Evolutionary conservation across 768 basidiomycete species (phyloP).

Genomic region (Podaxis sp.): DNA sequence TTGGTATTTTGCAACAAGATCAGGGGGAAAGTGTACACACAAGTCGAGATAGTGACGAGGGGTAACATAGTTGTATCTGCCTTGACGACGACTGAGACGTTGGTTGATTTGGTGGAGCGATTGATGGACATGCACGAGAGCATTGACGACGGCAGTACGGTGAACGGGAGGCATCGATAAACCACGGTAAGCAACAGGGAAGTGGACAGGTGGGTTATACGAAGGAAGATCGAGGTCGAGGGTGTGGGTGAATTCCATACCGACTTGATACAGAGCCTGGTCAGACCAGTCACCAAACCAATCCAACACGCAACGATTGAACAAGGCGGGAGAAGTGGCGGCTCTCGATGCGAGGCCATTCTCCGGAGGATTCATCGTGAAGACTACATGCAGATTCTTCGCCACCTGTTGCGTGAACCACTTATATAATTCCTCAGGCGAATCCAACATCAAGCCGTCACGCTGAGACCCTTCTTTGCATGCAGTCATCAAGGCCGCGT

Average conservation of each 20-base stretch:
- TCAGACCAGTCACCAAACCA: slow-evolving; percentile 99
- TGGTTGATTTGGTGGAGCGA: slow-evolving; percentile 89
- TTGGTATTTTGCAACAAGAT: slow-evolving; percentile 16
- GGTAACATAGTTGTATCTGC: slow-evolving; percentile 95
- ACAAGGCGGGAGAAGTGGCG: slow-evolving; percentile 95
- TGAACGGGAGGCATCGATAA: slow-evolving; percentile 86
- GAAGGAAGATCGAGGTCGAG: slow-evolving; percentile 88
- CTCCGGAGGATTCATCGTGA: slow-evolving; percentile 98
- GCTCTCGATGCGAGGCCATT: slow-evolving; percentile 95
- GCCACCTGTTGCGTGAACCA: slow-evolving; percentile 99
- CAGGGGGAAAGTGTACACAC: slow-evolving; percentile 50
- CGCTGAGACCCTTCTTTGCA: slow-evolving; percentile 99
- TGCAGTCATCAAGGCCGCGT: slow-evolving; percentile 96
- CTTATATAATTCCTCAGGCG: slow-evolving; percentile 94
- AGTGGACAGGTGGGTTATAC: slow-evolving; percentile 76
- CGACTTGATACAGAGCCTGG: slow-evolving; percentile 98
- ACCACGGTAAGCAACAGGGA: slow-evolving; percentile 88
- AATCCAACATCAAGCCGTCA: slow-evolving; percentile 97
- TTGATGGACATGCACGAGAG: slow-evolving; percentile 87
- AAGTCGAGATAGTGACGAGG: slow-evolving; percentile 98
- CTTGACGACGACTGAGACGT: slow-evolving; percentile 86
- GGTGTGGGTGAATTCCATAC: slow-evolving; percentile 92
- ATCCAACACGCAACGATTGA: slow-evolving; percentile 98
- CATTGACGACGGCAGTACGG: slow-evolving; percentile 90
- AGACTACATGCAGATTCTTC: slow-evolving; percentile 96